phyloP scores from a whole-genome alignment of 345 rosid species.

The Barbarea vulgaris region DNA sequence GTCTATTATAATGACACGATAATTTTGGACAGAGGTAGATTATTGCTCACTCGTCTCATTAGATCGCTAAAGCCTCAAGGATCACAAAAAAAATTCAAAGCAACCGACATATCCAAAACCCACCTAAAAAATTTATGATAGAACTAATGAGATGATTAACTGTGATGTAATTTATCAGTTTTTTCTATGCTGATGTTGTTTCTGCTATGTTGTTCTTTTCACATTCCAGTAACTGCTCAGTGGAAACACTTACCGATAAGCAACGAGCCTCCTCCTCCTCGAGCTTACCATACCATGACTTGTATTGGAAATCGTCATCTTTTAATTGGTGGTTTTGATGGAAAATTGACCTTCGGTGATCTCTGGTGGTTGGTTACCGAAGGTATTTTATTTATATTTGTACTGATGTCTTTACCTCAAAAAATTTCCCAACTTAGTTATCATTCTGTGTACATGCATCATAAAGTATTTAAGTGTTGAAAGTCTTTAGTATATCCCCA shows the following conservation, averaged over 20 bases:
- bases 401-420: conserved; percentile 16
- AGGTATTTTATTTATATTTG: conserved; percentile 52
- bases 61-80: background rate
- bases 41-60: conserved; percentile 12
- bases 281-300: conserved; percentile 93
- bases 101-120: background rate
- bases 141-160: conserved; percentile 20
- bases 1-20: conserved; percentile 87
- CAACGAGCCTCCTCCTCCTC: conserved; percentile 82
- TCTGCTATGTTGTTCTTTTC: conserved; percentile 19
- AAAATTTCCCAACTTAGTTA: background rate
- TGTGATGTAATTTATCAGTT: conserved; percentile 3
- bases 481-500: background rate
- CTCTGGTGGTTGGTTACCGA: conserved; percentile 96
- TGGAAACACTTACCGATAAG: conserved; percentile 79
- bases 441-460: background rate
- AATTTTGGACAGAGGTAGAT: conserved; percentile 80
- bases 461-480: background rate
- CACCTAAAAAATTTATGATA: background rate
- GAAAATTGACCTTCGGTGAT: conserved; percentile 89
- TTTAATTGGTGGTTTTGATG: conserved; percentile 95
- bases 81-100: background rate
- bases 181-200: background rate
- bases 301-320: conserved; percentile 74
- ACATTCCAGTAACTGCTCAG: conserved; percentile 75